Conservation (phyloP, 2,329 filamentous ascomycete genomes). For the Colletotrichum limetticola region DNA sequence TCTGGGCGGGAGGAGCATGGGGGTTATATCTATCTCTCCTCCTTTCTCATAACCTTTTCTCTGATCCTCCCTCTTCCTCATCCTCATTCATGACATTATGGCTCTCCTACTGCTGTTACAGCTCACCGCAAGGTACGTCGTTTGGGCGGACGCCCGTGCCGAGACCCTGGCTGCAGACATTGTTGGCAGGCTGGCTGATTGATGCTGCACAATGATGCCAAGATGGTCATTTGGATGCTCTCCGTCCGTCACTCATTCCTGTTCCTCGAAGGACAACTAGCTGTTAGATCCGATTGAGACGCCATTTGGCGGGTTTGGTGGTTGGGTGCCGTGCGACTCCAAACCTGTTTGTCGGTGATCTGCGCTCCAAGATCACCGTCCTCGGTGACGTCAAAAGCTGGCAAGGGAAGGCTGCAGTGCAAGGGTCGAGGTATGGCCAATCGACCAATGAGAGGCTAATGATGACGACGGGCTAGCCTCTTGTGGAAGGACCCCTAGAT, state of each 20-base stretch:
- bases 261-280: not conserved
- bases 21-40: constrained; percentile 22
- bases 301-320: not conserved
- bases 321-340: constrained; percentile 15
- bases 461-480: not conserved
- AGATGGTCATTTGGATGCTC: constrained; percentile 8
- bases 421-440: not conserved
- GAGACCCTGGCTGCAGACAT: constrained; percentile 15
- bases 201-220: constrained; percentile 35
- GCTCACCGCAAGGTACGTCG: not conserved
- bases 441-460: constrained; percentile 11
- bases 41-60: not conserved
- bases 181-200: constrained; percentile 15
- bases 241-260: not conserved
- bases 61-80: not conserved
- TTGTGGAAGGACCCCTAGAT: constrained; percentile 34
- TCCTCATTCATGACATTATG: not conserved
- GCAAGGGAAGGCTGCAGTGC: not conserved
- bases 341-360: constrained; percentile 34
- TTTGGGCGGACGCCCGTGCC: constrained; percentile 7
- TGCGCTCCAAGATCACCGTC: constrained; percentile 19
- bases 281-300: not conserved
- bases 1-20: constrained; percentile 21
- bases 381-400: constrained; percentile 28
- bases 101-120: not conserved